A percentile compares a stretch with the other conserved stretches of the same genome.
These are phyloP conservation scores for Priceomyces melissophilus DNA, from an alignment of 805 yeast species.

Conservation along the genomic window DNA sequence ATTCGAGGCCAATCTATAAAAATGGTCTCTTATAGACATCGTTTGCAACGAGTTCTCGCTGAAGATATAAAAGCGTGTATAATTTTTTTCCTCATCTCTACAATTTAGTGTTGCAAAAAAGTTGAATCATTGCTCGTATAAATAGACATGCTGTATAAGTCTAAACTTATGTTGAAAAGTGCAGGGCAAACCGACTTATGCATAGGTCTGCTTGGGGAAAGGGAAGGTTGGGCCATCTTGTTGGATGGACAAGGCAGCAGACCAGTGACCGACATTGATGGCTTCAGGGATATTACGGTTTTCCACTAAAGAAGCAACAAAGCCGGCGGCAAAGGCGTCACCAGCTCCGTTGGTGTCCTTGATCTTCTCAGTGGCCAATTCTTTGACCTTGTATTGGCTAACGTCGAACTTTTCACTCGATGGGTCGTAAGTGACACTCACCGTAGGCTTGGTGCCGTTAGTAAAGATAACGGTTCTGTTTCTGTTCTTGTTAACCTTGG, in stretches of 20 bases:
- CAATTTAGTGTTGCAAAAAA: conserved; percentile 5
- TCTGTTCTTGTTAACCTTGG: conserved; percentile 65
- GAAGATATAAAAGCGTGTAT: background rate
- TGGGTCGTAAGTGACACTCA: conserved; percentile 61
- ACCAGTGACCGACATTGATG: conserved; percentile 92
- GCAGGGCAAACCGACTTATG: conserved; percentile 8
- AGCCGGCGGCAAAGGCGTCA: conserved; percentile 97
- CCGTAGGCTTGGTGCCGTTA: conserved; percentile 91
- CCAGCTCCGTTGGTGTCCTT: conserved; percentile 99
- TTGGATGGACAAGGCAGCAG: conserved; percentile 88
- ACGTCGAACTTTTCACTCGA: conserved; percentile 44
- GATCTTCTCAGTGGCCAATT: conserved; percentile 62
- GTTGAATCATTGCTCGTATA: conserved; percentile 11
- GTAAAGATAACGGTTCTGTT: conserved; percentile 90
- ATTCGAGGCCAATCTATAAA: conserved; percentile 75
- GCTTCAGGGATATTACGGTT: conserved; percentile 59
- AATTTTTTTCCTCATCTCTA: background rate
- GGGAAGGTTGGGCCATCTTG: conserved; percentile 95
- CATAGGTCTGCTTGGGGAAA: conserved; percentile 59
- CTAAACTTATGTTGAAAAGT: conserved; percentile 22
- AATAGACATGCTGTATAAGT: conserved; percentile 4
- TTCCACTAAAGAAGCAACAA: conserved; percentile 81
- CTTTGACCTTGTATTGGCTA: conserved; percentile 63
- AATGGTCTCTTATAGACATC: conserved; percentile 69
- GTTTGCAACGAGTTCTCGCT: conserved; percentile 19